These are phyloP conservation scores for Ustilago hordei DNA, from an alignment of 1,284 basidiomycete genomes.

Conservation along the genomic window DNA sequence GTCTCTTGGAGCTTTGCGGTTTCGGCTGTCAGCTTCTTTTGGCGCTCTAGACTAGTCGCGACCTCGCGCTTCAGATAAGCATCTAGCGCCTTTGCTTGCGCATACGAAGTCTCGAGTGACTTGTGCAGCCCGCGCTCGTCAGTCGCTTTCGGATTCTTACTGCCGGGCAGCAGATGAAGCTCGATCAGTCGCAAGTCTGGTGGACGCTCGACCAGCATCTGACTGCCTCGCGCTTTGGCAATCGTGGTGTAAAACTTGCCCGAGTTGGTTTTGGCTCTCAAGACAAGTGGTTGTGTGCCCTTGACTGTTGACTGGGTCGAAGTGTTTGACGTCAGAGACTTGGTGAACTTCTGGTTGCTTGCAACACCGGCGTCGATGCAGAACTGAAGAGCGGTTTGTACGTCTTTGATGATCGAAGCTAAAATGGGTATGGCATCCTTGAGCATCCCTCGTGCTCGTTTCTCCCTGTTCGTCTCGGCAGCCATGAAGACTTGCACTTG, in stretches of 20 bases:
- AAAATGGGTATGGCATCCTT: slow-evolving; percentile 33
- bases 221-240: slow-evolving; percentile 56
- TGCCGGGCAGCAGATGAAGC: slow-evolving; percentile 53
- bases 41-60: slow-evolving; percentile 35
- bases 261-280: slow-evolving; percentile 51
- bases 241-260: slow-evolving; percentile 58
- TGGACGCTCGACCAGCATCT: slow-evolving; percentile 42
- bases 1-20: slow-evolving; percentile 25
- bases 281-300: slow-evolving; percentile 42
- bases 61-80: slow-evolving; percentile 50
- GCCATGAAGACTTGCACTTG: slow-evolving; percentile 39
- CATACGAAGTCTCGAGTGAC: slow-evolving; percentile 57
- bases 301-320: slow-evolving; percentile 25
- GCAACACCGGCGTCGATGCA: slow-evolving; percentile 57
- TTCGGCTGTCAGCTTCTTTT: slow-evolving; percentile 38
- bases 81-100: slow-evolving; percentile 47
- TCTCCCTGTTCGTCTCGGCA: slow-evolving; percentile 53
- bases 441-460: slow-evolving; percentile 48
- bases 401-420: slow-evolving; percentile 34
- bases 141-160: slow-evolving; percentile 38
- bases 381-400: slow-evolving; percentile 47
- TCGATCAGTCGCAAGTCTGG: slow-evolving; percentile 55
- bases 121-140: slow-evolving; percentile 52
- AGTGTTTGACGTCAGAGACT: slow-evolving; percentile 38
- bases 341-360: slow-evolving; percentile 50